These are phyloP conservation scores for Lachnellula hyalina DNA, from an alignment of 2,329 filamentous ascomycete species.

Conservation along the genomic window DNA sequence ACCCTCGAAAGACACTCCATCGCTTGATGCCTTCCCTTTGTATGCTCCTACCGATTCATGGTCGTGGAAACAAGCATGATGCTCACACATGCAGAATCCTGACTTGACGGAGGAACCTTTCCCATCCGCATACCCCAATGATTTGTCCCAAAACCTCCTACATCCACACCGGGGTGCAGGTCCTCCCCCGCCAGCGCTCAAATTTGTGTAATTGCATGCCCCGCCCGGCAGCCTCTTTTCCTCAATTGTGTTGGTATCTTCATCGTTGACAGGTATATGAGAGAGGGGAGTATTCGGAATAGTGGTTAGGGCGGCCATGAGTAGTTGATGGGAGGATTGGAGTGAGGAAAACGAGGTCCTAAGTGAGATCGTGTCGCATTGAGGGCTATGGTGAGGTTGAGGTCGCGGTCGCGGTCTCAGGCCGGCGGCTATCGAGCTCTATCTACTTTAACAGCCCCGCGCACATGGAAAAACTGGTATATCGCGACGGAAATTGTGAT, in stretches of 20 bases:
- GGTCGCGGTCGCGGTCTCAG: conserved; percentile 13
- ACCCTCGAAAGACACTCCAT: conserved; percentile 6
- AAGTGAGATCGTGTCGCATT: conserved; percentile 21
- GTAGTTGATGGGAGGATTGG: conserved; percentile 2
- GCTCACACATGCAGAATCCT: conserved; percentile 45
- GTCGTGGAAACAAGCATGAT: conserved; percentile 53
- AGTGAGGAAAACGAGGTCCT: conserved; percentile 11
- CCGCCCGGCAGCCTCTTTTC: conserved; percentile 37
- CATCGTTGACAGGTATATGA: conserved; percentile 20
- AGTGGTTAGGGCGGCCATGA: conserved; percentile 27
- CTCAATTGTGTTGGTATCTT: conserved; percentile 11
- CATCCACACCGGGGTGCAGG: conserved; percentile 45
- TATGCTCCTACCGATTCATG: conserved; percentile 13
- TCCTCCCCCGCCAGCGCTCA: conserved; percentile 37
- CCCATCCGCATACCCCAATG: conserved; percentile 11
- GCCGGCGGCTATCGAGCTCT: conserved; percentile 19
- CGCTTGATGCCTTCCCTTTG: conserved; percentile 4
- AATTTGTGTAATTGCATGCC: conserved; percentile 46
- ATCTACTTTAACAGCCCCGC: conserved; percentile 5
- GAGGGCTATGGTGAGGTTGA: conserved; percentile 11
- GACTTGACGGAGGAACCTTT: conserved; percentile 7
- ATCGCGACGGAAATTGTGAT: conserved; percentile 6
- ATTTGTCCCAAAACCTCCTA: conserved; percentile 46
- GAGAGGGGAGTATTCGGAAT: conserved; percentile 27
- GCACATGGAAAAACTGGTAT: conserved; percentile 1